These are phyloP conservation scores for Schizophyllum amplum DNA, from an alignment of 1,284 basidiomycete species.

Conservation along the genomic window DNA sequence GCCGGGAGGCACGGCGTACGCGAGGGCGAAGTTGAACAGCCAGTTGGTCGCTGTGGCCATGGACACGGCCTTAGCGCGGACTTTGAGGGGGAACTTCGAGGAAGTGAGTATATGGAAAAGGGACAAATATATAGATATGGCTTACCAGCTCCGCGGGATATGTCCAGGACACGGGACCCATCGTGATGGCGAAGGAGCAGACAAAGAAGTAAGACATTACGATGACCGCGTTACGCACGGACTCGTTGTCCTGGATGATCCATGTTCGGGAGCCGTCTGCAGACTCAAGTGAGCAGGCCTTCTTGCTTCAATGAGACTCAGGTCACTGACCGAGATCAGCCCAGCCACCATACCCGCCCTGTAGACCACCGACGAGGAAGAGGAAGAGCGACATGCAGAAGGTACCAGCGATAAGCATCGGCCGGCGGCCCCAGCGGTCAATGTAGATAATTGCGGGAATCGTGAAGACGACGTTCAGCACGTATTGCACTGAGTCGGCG, in stretches of 20 bases:
- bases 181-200: slow-evolving; percentile 60
- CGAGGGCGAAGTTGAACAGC: slow-evolving; percentile 68
- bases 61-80: slow-evolving; percentile 68
- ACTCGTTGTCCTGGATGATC: slow-evolving; percentile 50
- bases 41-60: slow-evolving; percentile 43
- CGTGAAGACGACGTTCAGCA: slow-evolving; percentile 66
- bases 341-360: slow-evolving; percentile 62
- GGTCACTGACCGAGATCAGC: slow-evolving; percentile 27
- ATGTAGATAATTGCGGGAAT: slow-evolving; percentile 72
- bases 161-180: slow-evolving; percentile 69
- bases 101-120: not conserved
- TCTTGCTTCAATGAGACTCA: slow-evolving; percentile 17
- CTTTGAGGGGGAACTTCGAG: slow-evolving; percentile 50
- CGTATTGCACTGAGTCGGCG: slow-evolving; percentile 70
- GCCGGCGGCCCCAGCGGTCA: slow-evolving; percentile 74
- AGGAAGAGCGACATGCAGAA: slow-evolving; percentile 69
- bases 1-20: slow-evolving; percentile 55
- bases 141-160: slow-evolving; percentile 51
- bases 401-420: slow-evolving; percentile 60
- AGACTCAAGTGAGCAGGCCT: not conserved
- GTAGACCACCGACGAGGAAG: slow-evolving; percentile 69
- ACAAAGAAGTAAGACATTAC: slow-evolving; percentile 73
- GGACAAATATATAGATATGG: slow-evolving; percentile 23
- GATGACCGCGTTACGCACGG: slow-evolving; percentile 61
- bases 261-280: slow-evolving; percentile 31